Conservation (phyloP, 2,329 filamentous ascomycete species). For the Fonsecaea pugnacius region DNA sequence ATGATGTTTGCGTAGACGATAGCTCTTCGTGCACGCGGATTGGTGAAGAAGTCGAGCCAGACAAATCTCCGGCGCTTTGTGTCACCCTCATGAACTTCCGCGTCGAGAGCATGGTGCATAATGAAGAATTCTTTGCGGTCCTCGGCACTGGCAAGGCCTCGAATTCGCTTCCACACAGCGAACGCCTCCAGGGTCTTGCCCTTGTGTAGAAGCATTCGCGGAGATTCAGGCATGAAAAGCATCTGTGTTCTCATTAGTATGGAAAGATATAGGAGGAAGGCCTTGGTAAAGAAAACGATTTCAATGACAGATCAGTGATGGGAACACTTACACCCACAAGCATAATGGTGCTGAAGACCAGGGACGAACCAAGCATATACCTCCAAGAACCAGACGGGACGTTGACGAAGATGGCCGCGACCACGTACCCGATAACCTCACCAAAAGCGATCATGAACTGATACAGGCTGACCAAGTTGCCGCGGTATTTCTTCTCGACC, state of each 20-base stretch:
- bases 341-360: slow-evolving; percentile 70
- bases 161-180: slow-evolving; percentile 74
- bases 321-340: slow-evolving; percentile 49
- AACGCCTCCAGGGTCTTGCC: slow-evolving; percentile 63
- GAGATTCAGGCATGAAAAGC: slow-evolving; percentile 72
- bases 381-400: slow-evolving; percentile 70
- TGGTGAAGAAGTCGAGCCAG: slow-evolving; percentile 76
- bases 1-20: slow-evolving; percentile 71
- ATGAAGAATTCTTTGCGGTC: slow-evolving; percentile 71
- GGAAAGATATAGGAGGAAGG: not conserved
- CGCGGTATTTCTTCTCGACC: slow-evolving; percentile 68
- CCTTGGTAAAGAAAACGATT: not conserved
- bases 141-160: slow-evolving; percentile 62
- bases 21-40: slow-evolving; percentile 68
- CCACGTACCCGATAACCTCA: slow-evolving; percentile 73
- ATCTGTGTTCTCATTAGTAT: slow-evolving; percentile 47
- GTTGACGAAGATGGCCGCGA: slow-evolving; percentile 73
- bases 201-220: slow-evolving; percentile 73
- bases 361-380: slow-evolving; percentile 73
- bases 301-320: not conserved
- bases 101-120: slow-evolving; percentile 68
- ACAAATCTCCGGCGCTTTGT: slow-evolving; percentile 61
- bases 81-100: slow-evolving; percentile 59
- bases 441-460: slow-evolving; percentile 77
- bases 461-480: slow-evolving; percentile 74